phyloP scores from a whole-genome alignment of 176 grass and related monocot genomes.

The Hsuehochloa calcarea region DNA sequence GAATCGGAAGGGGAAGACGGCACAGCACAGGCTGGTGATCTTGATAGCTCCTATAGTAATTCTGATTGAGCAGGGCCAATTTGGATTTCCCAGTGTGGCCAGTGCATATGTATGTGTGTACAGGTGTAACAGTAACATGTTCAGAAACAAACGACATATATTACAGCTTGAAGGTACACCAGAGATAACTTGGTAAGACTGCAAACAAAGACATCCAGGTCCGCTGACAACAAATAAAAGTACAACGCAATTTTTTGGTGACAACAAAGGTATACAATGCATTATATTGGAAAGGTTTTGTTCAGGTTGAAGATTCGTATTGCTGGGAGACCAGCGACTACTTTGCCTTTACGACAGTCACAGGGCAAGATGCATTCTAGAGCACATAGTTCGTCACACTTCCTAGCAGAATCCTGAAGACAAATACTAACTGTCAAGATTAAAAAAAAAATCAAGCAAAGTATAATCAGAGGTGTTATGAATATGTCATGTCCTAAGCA shows the following conservation, averaged over 20 bases:
- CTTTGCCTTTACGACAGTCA: constrained; percentile 69
- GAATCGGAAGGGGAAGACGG: background rate
- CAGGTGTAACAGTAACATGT: background rate
- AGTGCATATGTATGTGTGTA: background rate
- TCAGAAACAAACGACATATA: background rate
- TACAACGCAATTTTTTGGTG: background rate
- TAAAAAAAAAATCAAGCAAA: background rate
- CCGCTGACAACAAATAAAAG: background rate
- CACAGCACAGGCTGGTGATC: background rate
- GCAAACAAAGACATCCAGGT: background rate
- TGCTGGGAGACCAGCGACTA: background rate
- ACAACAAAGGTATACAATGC: background rate
- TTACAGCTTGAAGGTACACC: background rate
- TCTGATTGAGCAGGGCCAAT: background rate
- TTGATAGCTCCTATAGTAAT: background rate
- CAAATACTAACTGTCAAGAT: background rate
- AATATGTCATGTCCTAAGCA: background rate
- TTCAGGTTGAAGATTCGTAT: background rate
- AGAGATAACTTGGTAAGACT: background rate
- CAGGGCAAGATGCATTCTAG: constrained; percentile 59
- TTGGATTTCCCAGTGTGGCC: background rate
- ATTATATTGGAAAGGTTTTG: background rate
- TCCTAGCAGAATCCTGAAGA: constrained; percentile 64
- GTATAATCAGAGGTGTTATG: background rate
- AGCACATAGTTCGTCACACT: constrained; percentile 74